phyloP scores from a whole-genome alignment of 2,329 filamentous ascomycete genomes.

The Colletotrichum coccodes region DNA sequence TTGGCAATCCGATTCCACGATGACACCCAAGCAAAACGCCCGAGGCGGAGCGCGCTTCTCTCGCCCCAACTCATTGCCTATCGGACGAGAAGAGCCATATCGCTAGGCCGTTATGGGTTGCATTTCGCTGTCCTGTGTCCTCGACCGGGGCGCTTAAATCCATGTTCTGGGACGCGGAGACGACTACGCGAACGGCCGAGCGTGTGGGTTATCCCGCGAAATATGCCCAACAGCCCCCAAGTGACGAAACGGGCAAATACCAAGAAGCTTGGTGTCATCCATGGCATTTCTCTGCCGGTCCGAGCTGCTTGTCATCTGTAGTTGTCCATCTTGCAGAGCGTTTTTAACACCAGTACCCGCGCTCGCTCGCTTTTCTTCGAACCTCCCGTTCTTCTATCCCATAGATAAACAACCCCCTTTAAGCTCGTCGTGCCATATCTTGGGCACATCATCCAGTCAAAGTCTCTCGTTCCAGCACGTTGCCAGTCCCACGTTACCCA shows the following conservation, averaged over 20 bases:
- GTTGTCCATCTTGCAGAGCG: background rate
- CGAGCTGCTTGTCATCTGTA: constrained; percentile 4
- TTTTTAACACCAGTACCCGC: constrained; percentile 3
- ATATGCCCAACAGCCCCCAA: background rate
- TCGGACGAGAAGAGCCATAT: background rate
- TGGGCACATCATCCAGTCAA: constrained; percentile 20
- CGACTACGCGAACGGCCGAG: background rate
- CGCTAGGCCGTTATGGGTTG: background rate
- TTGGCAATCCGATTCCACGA: background rate
- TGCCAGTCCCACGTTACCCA: constrained; percentile 17
- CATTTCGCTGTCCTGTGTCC: background rate
- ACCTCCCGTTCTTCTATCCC: background rate
- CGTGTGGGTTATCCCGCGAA: constrained; percentile 5
- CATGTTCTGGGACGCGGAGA: background rate
- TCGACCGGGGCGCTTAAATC: background rate
- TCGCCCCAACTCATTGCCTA: background rate
- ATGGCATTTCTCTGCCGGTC: constrained; percentile 6
- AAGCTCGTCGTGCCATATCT: constrained; percentile 3
- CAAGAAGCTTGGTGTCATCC: constrained; percentile 10
- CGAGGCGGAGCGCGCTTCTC: background rate
- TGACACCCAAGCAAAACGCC: background rate
- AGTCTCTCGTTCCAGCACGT: constrained; percentile 24
- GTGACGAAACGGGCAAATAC: constrained; percentile 17
- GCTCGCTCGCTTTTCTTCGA: background rate
- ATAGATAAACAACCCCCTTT: background rate